A percentile compares a stretch with the other conserved stretches of the same genome.
Conservation (phyloP, 2,329 filamentous ascomycete genomes). For the Exophiala sp. region DNA sequence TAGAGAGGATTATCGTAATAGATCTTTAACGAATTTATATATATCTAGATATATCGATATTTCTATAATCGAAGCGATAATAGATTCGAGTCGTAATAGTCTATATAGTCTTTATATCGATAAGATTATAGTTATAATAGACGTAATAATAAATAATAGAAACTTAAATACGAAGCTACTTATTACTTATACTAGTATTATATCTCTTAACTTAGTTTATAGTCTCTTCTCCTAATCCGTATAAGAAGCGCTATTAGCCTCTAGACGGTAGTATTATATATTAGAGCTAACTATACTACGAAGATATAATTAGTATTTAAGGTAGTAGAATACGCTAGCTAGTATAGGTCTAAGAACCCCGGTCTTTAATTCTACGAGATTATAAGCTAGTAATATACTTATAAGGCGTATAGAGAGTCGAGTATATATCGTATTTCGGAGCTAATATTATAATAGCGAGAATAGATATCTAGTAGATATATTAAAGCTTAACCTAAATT, state of each 20-base stretch:
- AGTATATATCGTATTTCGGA: background rate
- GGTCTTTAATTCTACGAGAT: background rate
- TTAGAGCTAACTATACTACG: background rate
- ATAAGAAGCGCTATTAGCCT: too few relatives aligned
- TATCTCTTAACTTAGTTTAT: background rate
- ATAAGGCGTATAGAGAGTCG: background rate
- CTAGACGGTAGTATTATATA: too few relatives aligned
- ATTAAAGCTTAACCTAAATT: too few relatives aligned
- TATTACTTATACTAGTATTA: background rate
- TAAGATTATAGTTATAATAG: constrained; percentile 8
- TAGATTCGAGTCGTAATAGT: constrained; percentile 1
- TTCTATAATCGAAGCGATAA: background rate
- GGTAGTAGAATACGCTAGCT: background rate
- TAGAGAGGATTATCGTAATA: background rate
- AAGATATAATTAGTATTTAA: background rate
- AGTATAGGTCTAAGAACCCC: background rate
- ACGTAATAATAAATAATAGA: constrained; percentile 15
- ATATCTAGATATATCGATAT: constrained; percentile 1
- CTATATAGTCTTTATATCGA: constrained; percentile 8
- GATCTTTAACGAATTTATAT: background rate
- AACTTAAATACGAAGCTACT: background rate
- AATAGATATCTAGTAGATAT: too few relatives aligned
- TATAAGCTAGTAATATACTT: too few relatives aligned
- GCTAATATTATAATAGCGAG: background rate
- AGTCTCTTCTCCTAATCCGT: background rate